A percentile compares a stretch with the other conserved stretches of the same genome.
Evolutionary conservation across 192 early-diverging fungal genomes (phyloP).

Genomic region (Linnemannia hyalina): DNA sequence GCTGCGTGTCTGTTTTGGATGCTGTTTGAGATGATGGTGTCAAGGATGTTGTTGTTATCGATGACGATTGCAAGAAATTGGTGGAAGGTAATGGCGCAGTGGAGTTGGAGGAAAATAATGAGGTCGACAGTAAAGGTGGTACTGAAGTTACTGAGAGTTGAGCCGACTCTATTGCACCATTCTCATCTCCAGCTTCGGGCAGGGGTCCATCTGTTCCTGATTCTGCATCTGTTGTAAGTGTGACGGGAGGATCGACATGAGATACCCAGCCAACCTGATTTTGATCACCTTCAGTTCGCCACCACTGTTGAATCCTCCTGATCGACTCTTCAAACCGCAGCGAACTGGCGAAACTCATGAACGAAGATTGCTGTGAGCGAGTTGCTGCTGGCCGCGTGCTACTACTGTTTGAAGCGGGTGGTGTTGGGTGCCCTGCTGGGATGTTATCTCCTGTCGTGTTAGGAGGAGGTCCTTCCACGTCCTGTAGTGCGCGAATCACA

Average conservation of each 20-base stretch:
- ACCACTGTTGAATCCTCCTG: slow-evolving; percentile 29
- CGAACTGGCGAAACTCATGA: slow-evolving; percentile 18
- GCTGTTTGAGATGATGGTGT: no score
- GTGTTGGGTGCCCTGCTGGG: not conserved
- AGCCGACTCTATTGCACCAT: not conserved
- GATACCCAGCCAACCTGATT: slow-evolving; percentile 4
- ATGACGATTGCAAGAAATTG: not conserved
- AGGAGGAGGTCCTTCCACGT: not conserved
- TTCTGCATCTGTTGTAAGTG: not conserved
- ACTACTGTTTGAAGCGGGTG: not conserved
- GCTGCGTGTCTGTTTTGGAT: no score
- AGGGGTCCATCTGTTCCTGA: not conserved
- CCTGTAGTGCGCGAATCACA: slow-evolving; percentile 24
- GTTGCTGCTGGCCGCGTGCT: not conserved
- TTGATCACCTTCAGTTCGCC: slow-evolving; percentile 22
- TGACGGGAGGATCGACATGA: not conserved
- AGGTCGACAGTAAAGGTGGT: not conserved
- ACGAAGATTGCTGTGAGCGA: slow-evolving; percentile 16
- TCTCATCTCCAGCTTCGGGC: not conserved
- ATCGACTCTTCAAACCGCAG: slow-evolving; percentile 19
- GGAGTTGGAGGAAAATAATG: not conserved
- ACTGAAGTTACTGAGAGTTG: not conserved
- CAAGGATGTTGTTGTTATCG: not conserved
- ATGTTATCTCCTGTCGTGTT: not conserved
- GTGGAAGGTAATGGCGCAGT: not conserved